phyloP scores from a whole-genome alignment of 2,329 filamentous ascomycete genomes.

The Neodidymelliopsis sp. region DNA sequence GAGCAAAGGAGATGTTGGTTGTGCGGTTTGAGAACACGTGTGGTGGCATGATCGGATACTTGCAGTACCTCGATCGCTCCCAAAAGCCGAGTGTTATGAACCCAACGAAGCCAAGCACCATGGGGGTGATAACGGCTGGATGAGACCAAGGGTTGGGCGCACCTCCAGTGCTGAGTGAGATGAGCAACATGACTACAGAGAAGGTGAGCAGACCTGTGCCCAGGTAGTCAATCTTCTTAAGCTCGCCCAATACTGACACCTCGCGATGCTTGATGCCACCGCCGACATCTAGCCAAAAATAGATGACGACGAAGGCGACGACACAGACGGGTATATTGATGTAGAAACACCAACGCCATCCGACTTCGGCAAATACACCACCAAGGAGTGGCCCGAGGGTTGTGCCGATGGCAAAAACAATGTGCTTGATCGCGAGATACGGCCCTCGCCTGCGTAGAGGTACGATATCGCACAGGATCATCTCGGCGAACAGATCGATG shows the following conservation, averaged over 20 bases:
- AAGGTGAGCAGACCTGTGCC: constrained; percentile 56
- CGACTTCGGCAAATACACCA: constrained; percentile 39
- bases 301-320: constrained; percentile 37
- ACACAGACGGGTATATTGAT: constrained; percentile 47
- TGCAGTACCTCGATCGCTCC: constrained; percentile 45
- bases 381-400: constrained; percentile 42
- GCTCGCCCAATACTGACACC: constrained; percentile 18
- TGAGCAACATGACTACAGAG: constrained; percentile 52
- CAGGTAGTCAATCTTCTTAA: constrained; percentile 51
- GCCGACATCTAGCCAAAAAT: constrained; percentile 40
- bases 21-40: constrained; percentile 57
- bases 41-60: constrained; percentile 51
- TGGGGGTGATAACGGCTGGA: constrained; percentile 50
- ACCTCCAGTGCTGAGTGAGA: constrained; percentile 57
- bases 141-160: constrained; percentile 54
- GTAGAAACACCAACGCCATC: constrained; percentile 59
- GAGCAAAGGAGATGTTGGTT: constrained; percentile 43
- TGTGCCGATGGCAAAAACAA: constrained; percentile 36
- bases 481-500: constrained; percentile 55
- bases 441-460: constrained; percentile 56
- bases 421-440: constrained; percentile 45
- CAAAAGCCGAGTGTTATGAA: constrained; percentile 50
- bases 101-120: constrained; percentile 55
- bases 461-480: constrained; percentile 61
- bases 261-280: constrained; percentile 24